Base-by-base conservation (phyloP, 495 filamentous ascomycete genomes). In the Penicillium simplicissimum region DNA sequence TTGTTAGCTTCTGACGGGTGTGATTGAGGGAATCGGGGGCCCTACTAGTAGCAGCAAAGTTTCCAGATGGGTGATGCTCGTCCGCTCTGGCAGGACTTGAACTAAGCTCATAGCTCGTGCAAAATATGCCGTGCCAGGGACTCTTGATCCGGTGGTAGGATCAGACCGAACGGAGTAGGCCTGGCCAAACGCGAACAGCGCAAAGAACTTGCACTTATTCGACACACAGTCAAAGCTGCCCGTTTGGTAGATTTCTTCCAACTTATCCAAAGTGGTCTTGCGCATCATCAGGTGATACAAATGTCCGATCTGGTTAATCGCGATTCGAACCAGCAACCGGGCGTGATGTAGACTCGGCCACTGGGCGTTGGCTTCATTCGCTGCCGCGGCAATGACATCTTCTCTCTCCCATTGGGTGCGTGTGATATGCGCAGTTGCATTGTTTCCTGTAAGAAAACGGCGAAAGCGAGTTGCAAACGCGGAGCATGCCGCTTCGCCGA, bases 391-490 rank as follows among this genome's bases (percentile, higher is more conserved):
- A 15, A 79, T 73, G 7, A 67, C 68, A 19, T 74, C 69, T 57
- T 80, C 76, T 21, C 64, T 67, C 57, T 77, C 74, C 60, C 75
- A 80, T 47, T 78, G 75, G 25, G 76, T 77, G 31, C 77, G 73
- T 3, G 75, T 52, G 43, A 81, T 76, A 59, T 80, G 79, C 6
- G 73, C 63, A 23, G 70, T 67, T 14, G 74, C 67, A 63, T 71
- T 76, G 51, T 71, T 73, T 0, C 74, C 75, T 14, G 76, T 77
- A 23, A 81, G 57, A 40, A 76, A 79, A 36, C 75, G 73, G 8
- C 77, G 76, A 60, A 80, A 76, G 14, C 76, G 74, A 2, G 79
- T 81, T 7, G 79, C 77, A 65, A 81, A 80, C 17, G 77, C 79
- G 11, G 79, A 78, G 43, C 77, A 79, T 28, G 77, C 77, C 25